Base-by-base conservation (phyloP, 1,284 basidiomycete species). In the Apiotrichum sp. region DNA sequence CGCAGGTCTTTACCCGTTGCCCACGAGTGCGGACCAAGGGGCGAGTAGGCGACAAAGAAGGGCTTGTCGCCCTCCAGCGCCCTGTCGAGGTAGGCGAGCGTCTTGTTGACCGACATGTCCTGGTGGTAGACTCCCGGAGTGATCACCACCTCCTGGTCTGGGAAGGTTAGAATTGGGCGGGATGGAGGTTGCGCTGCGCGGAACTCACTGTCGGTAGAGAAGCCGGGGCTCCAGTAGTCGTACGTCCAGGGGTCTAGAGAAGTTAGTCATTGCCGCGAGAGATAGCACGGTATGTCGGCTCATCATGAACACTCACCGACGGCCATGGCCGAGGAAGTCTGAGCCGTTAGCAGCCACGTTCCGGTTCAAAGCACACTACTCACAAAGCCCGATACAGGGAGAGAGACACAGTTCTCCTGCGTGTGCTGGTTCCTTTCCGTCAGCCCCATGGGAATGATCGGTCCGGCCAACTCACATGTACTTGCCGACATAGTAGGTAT, bases 191-290 rank as follows among this genome's bases (percentile, higher is more conserved):
- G 22, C 22, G 22, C 6, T 22, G 22, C 22, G 22, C 22, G 22
- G 22, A 22, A 35, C 55, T 29, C 40, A 56, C 55, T 64, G 58
- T 63, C 57, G 9, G 56, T 55, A 5, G 59, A 60, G 46, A 63
- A 64, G 2, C 54, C 57, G 3, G 58, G 57, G 32, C 64, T 64
- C 64, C 62, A 66, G 56, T 69, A 72, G 58, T 67, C 61, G 50
- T 72, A 71, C 3, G 71, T 72, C 47, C 65, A 61, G 0, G 69
- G 70, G 58, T 72, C 71, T 41, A n/a, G 10, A 16, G 6, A n/a
- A 14, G 40, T 22, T 22, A 7, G 13, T 13, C 36, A 38, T 13
- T 38, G 36, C 36, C 36, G 36, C 8, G 13, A 8, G 36, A 38
- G 22, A 22, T 22, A 22, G 22, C 22, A 22, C 22, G 22, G 22